phyloP scores from a whole-genome alignment of 257 asterid species.

The Thymus quinquecostatus region DNA sequence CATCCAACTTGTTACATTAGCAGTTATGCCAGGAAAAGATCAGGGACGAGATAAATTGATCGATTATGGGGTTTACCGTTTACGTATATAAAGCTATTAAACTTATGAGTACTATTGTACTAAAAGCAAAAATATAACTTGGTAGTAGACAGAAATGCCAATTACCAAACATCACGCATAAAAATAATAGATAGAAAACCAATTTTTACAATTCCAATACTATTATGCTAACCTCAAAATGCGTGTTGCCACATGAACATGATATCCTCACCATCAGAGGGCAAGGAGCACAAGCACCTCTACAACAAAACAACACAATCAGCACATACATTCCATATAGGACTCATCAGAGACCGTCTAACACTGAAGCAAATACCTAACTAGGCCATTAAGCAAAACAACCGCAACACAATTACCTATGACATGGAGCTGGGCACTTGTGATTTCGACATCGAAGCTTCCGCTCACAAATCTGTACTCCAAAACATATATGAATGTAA shows the following conservation, averaged over 20 bases:
- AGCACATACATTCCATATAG: conserved; percentile 25
- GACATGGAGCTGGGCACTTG: conserved; percentile 98
- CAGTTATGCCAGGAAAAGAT: not conserved
- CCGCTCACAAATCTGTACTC: conserved; percentile 79
- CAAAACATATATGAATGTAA: conserved; percentile 19
- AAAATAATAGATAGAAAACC: not conserved
- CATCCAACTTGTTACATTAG: conserved; percentile 9
- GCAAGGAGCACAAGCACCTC: conserved; percentile 97
- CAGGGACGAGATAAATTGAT: not conserved
- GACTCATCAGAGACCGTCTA: conserved; percentile 4
- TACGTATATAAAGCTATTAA: not conserved
- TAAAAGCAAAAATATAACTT: not conserved
- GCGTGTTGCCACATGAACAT: conserved; percentile 82
- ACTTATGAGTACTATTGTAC: too few species aligned
- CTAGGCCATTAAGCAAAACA: conserved; percentile 7
- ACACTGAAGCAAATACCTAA: conserved; percentile 16
- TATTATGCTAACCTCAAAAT: conserved; percentile 71
- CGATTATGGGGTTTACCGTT: not conserved
- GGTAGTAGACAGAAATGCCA: not conserved
- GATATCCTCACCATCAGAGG: conserved; percentile 88
- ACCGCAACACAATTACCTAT: conserved; percentile 54
- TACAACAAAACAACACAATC: conserved; percentile 46
- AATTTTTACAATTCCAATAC: conserved; percentile 10
- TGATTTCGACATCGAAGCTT: conserved; percentile 95
- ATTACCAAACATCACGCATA: conserved; percentile 4